Evolutionary conservation across 306 rosid species (phyloP), one percentile per base, ranked within the genome.

Genomic region (Castanea sativa): DNA sequence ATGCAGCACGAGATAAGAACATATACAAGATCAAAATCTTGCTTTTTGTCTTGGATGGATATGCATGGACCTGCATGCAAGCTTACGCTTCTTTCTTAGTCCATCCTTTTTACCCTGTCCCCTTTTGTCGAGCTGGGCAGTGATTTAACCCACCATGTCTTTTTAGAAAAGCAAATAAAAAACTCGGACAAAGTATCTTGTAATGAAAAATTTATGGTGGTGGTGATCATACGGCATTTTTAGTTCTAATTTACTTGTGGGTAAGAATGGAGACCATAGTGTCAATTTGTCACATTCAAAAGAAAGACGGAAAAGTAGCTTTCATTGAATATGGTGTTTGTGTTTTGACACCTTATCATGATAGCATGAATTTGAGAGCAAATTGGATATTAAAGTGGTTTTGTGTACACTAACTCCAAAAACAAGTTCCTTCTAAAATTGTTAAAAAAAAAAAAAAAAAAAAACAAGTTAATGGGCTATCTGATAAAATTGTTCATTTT

Each of bases 31-130:
- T 73, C 33, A 53, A 64, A 38, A 25, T 78, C 70, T n/a, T 51
- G 55, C 76, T 29, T 80, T 52, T 59, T 51, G 56, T 23, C 29
- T 57, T 69, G n/a, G 53, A 79, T 13, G 77, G 80, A 83, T 83
- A 38, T 79, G 74, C 78, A 78, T 75, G 86, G 73, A 9, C 60
- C 55, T 76, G 76, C 73, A 64, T 75, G 75, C 78, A 73, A 79
- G 73, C 51, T 67, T 29, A 67, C 41, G 63, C 78, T 21, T n/a
- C 32, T 57, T 77, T 77, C 33, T 16, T 63, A 18, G 68, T 51
- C 75, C 35, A 41, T 67, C 77, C 13, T 69, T 63, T 53, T 43
- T 45, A 49, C 4, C 53, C 29, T 63, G 59, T 27, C 18, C 29
- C 16, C 14, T 35, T 75, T 81, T 76, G 41, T 35, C 33, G 58